Evolutionary conservation across 768 basidiomycete species (phyloP).

Genomic region (Mycena crocata): DNA sequence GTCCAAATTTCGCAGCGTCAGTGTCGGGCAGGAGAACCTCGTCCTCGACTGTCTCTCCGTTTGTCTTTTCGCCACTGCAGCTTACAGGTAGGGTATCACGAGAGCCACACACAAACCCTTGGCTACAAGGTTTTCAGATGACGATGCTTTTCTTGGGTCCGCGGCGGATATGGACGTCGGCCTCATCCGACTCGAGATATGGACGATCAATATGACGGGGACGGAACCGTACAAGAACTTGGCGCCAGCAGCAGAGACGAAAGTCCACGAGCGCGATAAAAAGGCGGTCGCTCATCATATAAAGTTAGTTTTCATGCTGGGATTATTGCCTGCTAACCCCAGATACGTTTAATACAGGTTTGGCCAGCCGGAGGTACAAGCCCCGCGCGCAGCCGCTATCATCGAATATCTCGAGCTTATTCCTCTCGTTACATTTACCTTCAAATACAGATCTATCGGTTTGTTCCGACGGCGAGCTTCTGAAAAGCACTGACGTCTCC

Average conservation of each 20-base stretch:
- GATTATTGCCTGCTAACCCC: background rate
- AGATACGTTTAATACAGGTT: constrained; percentile 17
- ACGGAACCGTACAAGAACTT: constrained; percentile 5
- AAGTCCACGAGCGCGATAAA: constrained; percentile 31
- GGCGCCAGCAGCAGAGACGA: constrained; percentile 6
- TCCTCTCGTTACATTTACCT: constrained; percentile 27
- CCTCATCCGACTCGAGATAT: constrained; percentile 24
- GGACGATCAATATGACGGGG: constrained; percentile 26
- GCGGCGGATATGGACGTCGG: constrained; percentile 20
- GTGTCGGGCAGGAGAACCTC: constrained; percentile 22
- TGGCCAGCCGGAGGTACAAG: background rate
- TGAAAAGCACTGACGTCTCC: background rate
- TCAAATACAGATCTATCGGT: constrained; percentile 31
- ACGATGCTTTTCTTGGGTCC: constrained; percentile 25
- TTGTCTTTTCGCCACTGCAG: constrained; percentile 23
- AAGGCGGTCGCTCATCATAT: constrained; percentile 28
- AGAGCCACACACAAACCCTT: background rate
- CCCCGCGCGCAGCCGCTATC: constrained; percentile 17
- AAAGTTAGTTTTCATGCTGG: constrained; percentile 7
- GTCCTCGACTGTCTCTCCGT: constrained; percentile 12
- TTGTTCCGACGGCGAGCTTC: background rate
- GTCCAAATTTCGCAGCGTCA: constrained; percentile 19
- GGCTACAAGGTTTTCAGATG: constrained; percentile 1
- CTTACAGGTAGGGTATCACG: constrained; percentile 19
- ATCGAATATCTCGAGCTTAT: constrained; percentile 21